Evolutionary conservation across 371 early-diverging fungal genomes (phyloP).

Genomic region (Rhizopus microsporus): DNA sequence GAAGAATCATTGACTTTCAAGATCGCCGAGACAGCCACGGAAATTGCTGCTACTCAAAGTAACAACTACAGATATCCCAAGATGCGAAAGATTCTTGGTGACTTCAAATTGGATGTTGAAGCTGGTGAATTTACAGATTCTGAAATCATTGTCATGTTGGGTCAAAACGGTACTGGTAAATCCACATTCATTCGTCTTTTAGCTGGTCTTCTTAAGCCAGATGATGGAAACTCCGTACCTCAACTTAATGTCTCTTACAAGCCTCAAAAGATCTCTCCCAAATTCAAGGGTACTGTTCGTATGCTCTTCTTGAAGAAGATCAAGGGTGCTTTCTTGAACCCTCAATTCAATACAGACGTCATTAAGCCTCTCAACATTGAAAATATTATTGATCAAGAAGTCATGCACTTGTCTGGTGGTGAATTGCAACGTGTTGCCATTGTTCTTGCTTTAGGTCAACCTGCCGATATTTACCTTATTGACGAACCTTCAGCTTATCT

Average conservation of each 20-base stretch:
- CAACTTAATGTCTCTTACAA: conserved; percentile 95
- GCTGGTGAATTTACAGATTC: conserved; percentile 95
- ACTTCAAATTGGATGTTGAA: conserved; percentile 86
- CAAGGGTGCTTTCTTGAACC: conserved; percentile 88
- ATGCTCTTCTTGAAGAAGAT: conserved; percentile 96
- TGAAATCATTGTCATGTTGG: conserved; percentile 99
- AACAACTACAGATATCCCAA: conserved; percentile 85
- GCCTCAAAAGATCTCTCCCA: conserved; percentile 99
- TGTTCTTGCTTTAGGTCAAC: conserved; percentile 91
- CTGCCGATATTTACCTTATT: conserved; percentile 98
- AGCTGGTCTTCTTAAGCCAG: conserved; percentile 89
- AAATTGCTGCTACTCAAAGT: conserved; percentile 59
- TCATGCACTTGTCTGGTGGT: conserved; percentile 96
- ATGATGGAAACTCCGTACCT: conserved; percentile 80
- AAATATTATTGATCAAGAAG: conserved; percentile 92
- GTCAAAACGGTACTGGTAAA: conserved; percentile 99
- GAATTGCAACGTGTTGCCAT: conserved; percentile 99
- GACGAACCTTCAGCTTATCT: conserved; percentile 99
- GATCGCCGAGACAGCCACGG: conserved; percentile 88
- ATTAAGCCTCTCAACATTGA: conserved; percentile 97
- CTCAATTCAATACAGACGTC: conserved; percentile 98
- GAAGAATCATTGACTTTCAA: conserved; percentile 96
- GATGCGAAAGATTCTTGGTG: conserved; percentile 86
- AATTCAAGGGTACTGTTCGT: conserved; percentile 95
- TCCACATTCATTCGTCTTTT: conserved; percentile 98